phyloP scores from a whole-genome alignment of 805 yeast genomes.

The Lachancea sp. region DNA sequence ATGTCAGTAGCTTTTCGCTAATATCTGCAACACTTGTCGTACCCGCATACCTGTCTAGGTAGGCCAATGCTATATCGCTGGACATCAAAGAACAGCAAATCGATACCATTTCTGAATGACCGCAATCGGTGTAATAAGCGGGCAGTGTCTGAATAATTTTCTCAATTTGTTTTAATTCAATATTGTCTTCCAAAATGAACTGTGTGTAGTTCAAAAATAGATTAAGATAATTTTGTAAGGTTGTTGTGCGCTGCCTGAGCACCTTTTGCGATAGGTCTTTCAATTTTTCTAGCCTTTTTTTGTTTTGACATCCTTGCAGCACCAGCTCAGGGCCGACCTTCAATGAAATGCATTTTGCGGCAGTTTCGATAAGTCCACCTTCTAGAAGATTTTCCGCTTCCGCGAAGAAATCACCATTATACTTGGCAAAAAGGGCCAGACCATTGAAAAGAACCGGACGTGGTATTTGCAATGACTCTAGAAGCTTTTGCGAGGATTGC shows the following conservation, averaged over 20 bases:
- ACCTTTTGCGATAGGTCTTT: constrained; percentile 36
- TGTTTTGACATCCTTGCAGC: constrained; percentile 37
- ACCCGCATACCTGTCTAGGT: constrained; percentile 14
- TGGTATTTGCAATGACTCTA: constrained; percentile 46
- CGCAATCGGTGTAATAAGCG: constrained; percentile 33
- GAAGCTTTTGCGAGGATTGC: constrained; percentile 10
- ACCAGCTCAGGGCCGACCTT: constrained; percentile 71
- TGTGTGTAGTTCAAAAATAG: constrained; percentile 48
- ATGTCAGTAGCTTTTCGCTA: constrained; percentile 11
- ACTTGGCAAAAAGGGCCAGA: constrained; percentile 50
- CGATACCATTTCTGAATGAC: constrained; percentile 28
- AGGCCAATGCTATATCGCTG: constrained; percentile 34
- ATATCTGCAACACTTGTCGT: constrained; percentile 9
- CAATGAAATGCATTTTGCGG: constrained; percentile 50
- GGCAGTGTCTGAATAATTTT: constrained; percentile 43
- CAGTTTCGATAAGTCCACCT: constrained; percentile 56
- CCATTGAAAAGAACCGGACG: constrained; percentile 45
- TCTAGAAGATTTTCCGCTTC: constrained; percentile 56
- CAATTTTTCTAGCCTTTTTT: constrained; percentile 27
- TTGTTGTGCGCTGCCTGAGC: constrained; percentile 39
- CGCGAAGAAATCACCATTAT: constrained; percentile 44
- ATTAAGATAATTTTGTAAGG: constrained; percentile 55
- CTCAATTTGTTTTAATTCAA: constrained; percentile 28
- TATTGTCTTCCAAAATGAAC: constrained; percentile 22
- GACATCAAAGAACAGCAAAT: constrained; percentile 52